Conservation (phyloP, 1,284 basidiomycete species). For the Sanghuangporus sanghuang region DNA sequence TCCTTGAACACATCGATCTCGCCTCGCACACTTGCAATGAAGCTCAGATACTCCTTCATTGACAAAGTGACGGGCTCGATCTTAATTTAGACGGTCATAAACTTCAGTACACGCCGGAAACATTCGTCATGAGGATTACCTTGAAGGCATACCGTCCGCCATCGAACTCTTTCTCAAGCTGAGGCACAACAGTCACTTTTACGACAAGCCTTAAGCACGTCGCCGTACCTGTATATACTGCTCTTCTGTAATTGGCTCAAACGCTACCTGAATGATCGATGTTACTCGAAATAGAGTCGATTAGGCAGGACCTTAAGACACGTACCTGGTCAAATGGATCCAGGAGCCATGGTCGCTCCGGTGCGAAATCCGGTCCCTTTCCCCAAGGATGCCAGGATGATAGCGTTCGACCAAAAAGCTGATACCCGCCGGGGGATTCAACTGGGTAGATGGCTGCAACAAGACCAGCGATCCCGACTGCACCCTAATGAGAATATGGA, state of each 20-base stretch:
- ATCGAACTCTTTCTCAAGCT: slow-evolving; percentile 56
- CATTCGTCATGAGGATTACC: slow-evolving; percentile 27
- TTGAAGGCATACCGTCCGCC: slow-evolving; percentile 56
- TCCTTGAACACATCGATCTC: slow-evolving; percentile 42
- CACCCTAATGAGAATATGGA: slow-evolving; percentile 37
- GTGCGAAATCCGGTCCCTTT: slow-evolving; percentile 40
- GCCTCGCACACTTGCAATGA: slow-evolving; percentile 36
- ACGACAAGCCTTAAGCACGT: not conserved
- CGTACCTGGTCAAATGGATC: slow-evolving; percentile 60
- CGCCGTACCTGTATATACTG: slow-evolving; percentile 38
- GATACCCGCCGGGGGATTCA: slow-evolving; percentile 62
- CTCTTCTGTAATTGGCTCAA: slow-evolving; percentile 40
- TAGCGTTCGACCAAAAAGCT: slow-evolving; percentile 53
- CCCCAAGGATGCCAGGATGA: slow-evolving; percentile 63
- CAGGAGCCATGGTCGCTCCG: slow-evolving; percentile 54
- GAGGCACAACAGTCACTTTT: not conserved
- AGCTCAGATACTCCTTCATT: slow-evolving; percentile 44
- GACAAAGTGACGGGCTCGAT: slow-evolving; percentile 48
- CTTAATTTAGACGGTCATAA: slow-evolving; percentile 25
- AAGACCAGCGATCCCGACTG: slow-evolving; percentile 57
- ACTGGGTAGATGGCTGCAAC: slow-evolving; percentile 64
- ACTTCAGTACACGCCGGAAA: not conserved
- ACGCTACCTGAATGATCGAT: slow-evolving; percentile 35
- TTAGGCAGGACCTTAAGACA: not conserved
- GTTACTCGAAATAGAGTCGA: not conserved